Percentiles rank a stretch among this genome's conserved stretches.
These are phyloP conservation scores for Pisolithus orientalis DNA, from an alignment of 768 basidiomycete species.

Conservation along the genomic window DNA sequence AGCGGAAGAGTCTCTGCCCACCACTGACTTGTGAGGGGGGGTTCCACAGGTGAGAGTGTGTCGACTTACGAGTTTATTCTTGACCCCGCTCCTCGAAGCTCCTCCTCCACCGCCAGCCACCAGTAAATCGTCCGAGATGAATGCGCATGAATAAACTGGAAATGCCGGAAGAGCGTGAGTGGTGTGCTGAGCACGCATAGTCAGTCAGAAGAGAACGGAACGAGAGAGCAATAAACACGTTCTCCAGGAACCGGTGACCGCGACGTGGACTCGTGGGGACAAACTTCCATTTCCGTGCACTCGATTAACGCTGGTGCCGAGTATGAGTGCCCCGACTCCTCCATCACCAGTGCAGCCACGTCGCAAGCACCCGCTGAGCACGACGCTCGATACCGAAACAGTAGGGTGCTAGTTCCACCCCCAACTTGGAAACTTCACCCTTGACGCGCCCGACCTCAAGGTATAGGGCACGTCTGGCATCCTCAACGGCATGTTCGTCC, in stretches of 20 bases:
- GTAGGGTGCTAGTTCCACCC: not conserved
- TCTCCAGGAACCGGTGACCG: not conserved
- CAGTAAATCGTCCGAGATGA: constrained; percentile 63
- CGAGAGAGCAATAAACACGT: not conserved
- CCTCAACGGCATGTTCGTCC: not conserved
- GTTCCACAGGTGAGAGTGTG: not conserved
- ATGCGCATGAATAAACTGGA: constrained; percentile 85
- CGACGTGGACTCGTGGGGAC: constrained; percentile 13
- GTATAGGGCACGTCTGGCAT: not conserved
- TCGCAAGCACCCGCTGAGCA: not conserved
- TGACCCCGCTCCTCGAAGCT: constrained; percentile 78
- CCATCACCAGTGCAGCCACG: too few relatives aligned
- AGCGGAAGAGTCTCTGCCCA: constrained; percentile 60
- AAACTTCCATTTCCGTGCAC: constrained; percentile 7
- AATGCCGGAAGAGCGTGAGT: constrained; percentile 73
- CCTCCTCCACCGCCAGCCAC: constrained; percentile 91
- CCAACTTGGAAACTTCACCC: not conserved
- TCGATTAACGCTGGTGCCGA: too few relatives aligned
- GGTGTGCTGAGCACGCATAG: constrained; percentile 78
- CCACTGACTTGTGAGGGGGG: constrained; percentile 5
- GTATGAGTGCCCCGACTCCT: too few relatives aligned
- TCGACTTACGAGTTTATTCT: constrained; percentile 80
- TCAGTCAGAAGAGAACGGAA: not conserved
- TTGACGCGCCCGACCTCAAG: not conserved
- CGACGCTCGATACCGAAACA: not conserved